phyloP scores from a whole-genome alignment of 2,329 filamentous ascomycete species.

The Diplodia mutila region DNA sequence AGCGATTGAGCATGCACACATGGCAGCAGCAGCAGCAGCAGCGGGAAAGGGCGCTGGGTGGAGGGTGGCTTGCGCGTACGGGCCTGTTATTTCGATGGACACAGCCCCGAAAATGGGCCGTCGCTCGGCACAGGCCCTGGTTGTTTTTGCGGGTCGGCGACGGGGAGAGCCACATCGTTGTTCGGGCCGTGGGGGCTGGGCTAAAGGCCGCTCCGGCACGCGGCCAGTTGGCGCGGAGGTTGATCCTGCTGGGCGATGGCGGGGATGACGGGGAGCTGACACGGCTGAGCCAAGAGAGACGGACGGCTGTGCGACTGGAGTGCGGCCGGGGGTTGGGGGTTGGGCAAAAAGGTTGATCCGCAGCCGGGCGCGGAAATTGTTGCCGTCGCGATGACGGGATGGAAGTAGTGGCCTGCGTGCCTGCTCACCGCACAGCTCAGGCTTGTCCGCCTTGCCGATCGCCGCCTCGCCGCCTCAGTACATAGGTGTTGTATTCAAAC shows the following conservation, averaged over 20 bases:
- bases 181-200: slow-evolving; percentile 10
- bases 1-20: too few relatives aligned
- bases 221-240: neutral
- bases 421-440: too few relatives aligned
- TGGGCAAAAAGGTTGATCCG: neutral
- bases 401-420: too few relatives aligned
- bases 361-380: neutral
- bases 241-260: neutral
- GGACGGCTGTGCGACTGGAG: neutral
- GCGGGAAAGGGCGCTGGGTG: too few relatives aligned
- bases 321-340: neutral
- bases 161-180: neutral
- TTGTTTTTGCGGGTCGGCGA: neutral
- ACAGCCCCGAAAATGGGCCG: slow-evolving; percentile 16
- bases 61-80: neutral
- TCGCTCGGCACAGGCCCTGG: neutral
- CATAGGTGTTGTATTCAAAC: too few relatives aligned
- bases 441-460: too few relatives aligned
- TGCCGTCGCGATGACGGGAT: too few relatives aligned
- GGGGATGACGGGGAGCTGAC: neutral
- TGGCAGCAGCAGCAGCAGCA: too few relatives aligned
- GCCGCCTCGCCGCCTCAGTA: too few relatives aligned
- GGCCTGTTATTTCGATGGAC: neutral
- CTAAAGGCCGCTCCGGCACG: neutral
- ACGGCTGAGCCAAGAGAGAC: neutral